phyloP scores from a whole-genome alignment of 2,329 filamentous ascomycete species.

The Penicillium sp. region DNA sequence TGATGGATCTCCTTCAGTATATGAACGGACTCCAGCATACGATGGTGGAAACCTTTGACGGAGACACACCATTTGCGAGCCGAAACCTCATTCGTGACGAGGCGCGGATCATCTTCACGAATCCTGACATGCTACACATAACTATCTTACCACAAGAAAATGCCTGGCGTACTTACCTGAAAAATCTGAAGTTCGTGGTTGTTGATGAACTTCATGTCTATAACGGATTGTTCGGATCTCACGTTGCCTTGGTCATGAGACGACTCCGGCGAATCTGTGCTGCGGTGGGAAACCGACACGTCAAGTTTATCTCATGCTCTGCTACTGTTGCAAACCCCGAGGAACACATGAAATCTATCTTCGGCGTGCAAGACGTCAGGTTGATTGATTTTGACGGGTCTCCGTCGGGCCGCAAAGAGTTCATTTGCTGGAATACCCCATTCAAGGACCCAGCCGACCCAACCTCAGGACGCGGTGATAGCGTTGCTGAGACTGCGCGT shows the following conservation, averaged over 20 bases:
- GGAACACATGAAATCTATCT: slow-evolving; percentile 90
- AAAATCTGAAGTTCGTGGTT: slow-evolving; percentile 86
- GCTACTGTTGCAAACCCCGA: slow-evolving; percentile 92
- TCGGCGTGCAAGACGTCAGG: slow-evolving; percentile 76
- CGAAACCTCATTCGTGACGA: slow-evolving; percentile 80
- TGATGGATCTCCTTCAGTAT: slow-evolving; percentile 78
- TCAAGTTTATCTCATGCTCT: slow-evolving; percentile 93
- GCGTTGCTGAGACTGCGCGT: slow-evolving; percentile 79
- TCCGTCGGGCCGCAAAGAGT: slow-evolving; percentile 88
- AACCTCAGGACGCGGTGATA: slow-evolving; percentile 78
- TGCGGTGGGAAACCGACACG: slow-evolving; percentile 76
- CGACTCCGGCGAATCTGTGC: slow-evolving; percentile 83
- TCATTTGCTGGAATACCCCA: slow-evolving; percentile 96
- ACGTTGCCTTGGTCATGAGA: slow-evolving; percentile 93
- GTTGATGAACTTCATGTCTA: slow-evolving; percentile 93
- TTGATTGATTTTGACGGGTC: slow-evolving; percentile 90
- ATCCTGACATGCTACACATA: slow-evolving; percentile 95
- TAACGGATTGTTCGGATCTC: slow-evolving; percentile 89
- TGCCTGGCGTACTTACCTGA: slow-evolving; percentile 81
- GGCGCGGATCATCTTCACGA: slow-evolving; percentile 91
- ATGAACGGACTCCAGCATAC: slow-evolving; percentile 73
- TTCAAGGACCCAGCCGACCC: slow-evolving; percentile 87
- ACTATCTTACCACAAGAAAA: slow-evolving; percentile 91
- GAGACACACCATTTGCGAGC: slow-evolving; percentile 80
- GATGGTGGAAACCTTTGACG: slow-evolving; percentile 90